These are phyloP conservation scores for Penicillium soppii DNA, from an alignment of 495 filamentous ascomycete genomes.

Conservation along the genomic window DNA sequence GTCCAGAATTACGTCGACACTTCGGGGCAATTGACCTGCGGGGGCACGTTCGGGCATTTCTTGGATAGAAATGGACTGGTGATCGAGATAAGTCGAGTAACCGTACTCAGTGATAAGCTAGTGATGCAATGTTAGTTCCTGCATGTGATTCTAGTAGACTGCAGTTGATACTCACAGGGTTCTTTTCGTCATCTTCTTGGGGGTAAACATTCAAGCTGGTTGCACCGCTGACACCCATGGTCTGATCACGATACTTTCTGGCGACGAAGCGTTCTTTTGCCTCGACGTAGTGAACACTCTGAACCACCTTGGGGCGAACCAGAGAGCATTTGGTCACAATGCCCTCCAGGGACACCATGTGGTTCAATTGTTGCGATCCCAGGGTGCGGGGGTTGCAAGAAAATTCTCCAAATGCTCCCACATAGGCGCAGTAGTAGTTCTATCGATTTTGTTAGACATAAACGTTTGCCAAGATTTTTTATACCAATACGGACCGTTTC, in stretches of 20 bases:
- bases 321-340: conserved; percentile 97
- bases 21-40: conserved; percentile 90
- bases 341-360: conserved; percentile 94
- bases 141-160: not conserved
- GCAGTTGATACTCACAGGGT: conserved; percentile 46
- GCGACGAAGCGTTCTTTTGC: conserved; percentile 77
- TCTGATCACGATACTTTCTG: conserved; percentile 90
- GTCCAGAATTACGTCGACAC: conserved; percentile 96
- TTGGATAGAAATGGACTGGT: conserved; percentile 97
- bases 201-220: conserved; percentile 90
- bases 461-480: not conserved
- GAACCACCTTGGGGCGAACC: conserved; percentile 93
- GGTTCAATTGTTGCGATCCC: conserved; percentile 84
- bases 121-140: conserved; percentile 7
- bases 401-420: conserved; percentile 92
- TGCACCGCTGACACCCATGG: conserved; percentile 86
- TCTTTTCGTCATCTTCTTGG: conserved; percentile 84
- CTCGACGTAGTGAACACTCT: conserved; percentile 96
- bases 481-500: conserved; percentile 51
- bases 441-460: conserved; percentile 23
- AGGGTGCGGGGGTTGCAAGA: conserved; percentile 93
- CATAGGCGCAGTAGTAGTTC: conserved; percentile 92
- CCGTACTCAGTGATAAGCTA: conserved; percentile 91
- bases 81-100: conserved; percentile 91
- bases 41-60: conserved; percentile 99